Evolutionary conservation across 176 grass and related monocot species (phyloP), one percentile per base, ranked within the genome.

Genomic region (Thinopyrum elongatum): DNA sequence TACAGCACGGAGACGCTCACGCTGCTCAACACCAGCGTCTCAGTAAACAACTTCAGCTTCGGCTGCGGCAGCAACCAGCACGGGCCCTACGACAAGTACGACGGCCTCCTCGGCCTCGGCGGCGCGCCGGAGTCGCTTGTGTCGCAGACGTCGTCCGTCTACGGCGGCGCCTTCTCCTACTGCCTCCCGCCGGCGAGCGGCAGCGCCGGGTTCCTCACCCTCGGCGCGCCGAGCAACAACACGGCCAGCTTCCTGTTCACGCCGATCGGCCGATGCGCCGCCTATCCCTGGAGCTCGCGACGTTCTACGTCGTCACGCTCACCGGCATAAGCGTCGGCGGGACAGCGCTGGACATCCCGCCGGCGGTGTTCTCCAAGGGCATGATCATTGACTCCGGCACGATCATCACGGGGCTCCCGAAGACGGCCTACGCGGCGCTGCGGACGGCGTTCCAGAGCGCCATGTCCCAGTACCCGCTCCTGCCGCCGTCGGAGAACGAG

Each of bases 41-140:
- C 85, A 12, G 1, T 89, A 17, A 9, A 2, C 10, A 60, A 84
- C 8, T 94, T 94, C 62, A 3, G 63, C 3, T 94, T 94, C 44
- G 92, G 92, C 1, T 94, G 95, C 74, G 95, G 90, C 16, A 9
- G 42, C 31, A 39, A 65, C 29, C 93, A 97, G 46, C 3, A 34
- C 0, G 92, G 88, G 16, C 68, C 63, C n/a, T 85, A 87, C 59
- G 95, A 89, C 62, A 62, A 22, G 76, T 80, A 67, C 3, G 90
- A 85, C 19, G 95, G 95, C 53, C 83, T 97, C 5, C 73, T 97
- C 1, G 95, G 92, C 26, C 90, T 97, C 33, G 92, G 95, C 15
- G 74, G 86, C 25, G 78, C 70, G 10, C 58, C 64, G 12, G 80
- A 78, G 46, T 94, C 92, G 17, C 76, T 97, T 10, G 88, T 92